These are phyloP conservation scores for Aristolochia fimbriata DNA, from an alignment of 164 flowering plant genomes.

Conservation along the genomic window DNA sequence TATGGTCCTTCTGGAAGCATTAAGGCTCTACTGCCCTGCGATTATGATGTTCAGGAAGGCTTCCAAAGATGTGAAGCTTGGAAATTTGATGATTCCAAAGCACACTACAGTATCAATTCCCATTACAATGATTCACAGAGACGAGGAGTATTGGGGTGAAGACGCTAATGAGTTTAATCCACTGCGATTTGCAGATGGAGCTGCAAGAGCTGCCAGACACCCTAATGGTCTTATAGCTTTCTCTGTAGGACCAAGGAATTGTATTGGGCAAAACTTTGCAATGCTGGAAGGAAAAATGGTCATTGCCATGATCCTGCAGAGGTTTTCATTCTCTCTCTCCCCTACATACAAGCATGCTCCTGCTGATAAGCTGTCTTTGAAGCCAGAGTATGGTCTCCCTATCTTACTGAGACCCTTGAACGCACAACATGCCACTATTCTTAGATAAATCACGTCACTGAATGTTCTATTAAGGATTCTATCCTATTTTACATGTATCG, in stretches of 20 bases:
- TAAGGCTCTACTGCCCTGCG: conserved; percentile 31
- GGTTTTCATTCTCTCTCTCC: conserved; percentile 23
- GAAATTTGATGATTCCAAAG: conserved; percentile 19
- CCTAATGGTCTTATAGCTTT: conserved; percentile 30
- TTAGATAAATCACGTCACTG: too few species aligned
- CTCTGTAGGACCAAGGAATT: conserved; percentile 21
- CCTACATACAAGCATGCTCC: conserved; percentile 29
- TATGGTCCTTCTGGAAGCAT: conserved; percentile 29
- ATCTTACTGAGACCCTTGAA: not conserved
- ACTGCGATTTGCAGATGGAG: conserved; percentile 22
- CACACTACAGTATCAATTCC: conserved; percentile 15
- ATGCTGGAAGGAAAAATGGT: conserved; percentile 25
- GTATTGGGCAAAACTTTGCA: conserved; percentile 32
- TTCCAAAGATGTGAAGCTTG: conserved; percentile 20
- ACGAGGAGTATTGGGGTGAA: conserved; percentile 24
- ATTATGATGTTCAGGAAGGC: conserved; percentile 9
- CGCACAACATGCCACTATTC: too few species aligned
- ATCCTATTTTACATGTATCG: too few species aligned
- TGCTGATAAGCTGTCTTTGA: conserved; percentile 8
- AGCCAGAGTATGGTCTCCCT: conserved; percentile 30
- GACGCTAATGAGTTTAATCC: conserved; percentile 42
- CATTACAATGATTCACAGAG: conserved; percentile 11
- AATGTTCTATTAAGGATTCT: too few species aligned
- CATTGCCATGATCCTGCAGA: conserved; percentile 25
- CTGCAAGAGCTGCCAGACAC: conserved; percentile 25